Base-by-base conservation (phyloP, 495 filamentous ascomycete genomes). In the Penicillium lagena region DNA sequence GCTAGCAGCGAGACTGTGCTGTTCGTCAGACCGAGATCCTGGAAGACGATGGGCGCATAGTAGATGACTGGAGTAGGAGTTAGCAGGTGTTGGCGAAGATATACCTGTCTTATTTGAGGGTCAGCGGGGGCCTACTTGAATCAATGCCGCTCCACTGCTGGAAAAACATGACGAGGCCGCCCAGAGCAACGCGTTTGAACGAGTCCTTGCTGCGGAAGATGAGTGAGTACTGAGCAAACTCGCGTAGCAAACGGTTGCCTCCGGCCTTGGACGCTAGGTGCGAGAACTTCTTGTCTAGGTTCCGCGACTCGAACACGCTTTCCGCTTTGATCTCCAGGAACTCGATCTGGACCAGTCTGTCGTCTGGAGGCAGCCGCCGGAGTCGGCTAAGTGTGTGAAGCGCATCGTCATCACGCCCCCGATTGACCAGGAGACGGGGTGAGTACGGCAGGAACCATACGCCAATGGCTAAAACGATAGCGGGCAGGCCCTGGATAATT, bases 271-370 rank as follows among this genome's bases (percentile, higher is more conserved):
- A n/a, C n/a, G n/a, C 65, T 8, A 85, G 61, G n/a, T 81, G 54
- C 9, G 84, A 83, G 64, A 82, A 90, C 27, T 82, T 68, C 54
- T 80, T 76, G 1, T 77, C 76, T 3, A 81, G 64, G 8, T 73
- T 81, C 34, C 82, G 77, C 64, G 86, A 82, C 65, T 88, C 84
- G 52, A 88, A 89, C 12, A 78, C 63, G 2, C 75, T 78, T 52
- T 86, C 82, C 0, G 84, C 81, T 61, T 82, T 82, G 63, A 90
- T 88, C 59, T 89, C 86, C 33, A 84, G 71, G 60, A 80, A 85
- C 56, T 88, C 86, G n/a, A 87, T 70, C 62, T 82, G 77, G 49
- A 90, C 76, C 0, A 86, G 73, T 47, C 83, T 77, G 56, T 86
- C 73, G 12, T 31, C 37, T 14, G 38, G 39, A 49, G 86, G 78